Evolutionary conservation across 352 stramenopile species (phyloP), one percentile per base, ranked within the genome.

Genomic region (Pythium brassicae): DNA sequence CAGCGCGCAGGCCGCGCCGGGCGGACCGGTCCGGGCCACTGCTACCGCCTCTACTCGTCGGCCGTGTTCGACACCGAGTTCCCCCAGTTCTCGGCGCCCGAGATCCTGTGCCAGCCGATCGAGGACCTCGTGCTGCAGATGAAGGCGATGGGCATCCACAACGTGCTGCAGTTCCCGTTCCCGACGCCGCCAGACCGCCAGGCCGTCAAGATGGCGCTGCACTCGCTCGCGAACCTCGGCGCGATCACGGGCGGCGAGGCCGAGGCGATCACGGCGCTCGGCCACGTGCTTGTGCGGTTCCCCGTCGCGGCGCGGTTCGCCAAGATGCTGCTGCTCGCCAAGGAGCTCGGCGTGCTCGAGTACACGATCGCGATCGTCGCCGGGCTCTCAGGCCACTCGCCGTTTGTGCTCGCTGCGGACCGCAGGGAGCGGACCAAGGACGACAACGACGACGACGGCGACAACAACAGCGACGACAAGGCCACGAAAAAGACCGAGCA

Each of bases 41-140:
- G 96, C 59, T 99, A 99, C 63, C 87, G 97, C 22, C 70, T 99
- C 43, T 99, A 98, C 67, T 98, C 91, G 12, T 97, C 91, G 15
- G 95, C 90, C 15, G 92, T 99, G 48, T 99, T 96, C 69, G 82
- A 97, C 55, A 96, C 98, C 32, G 79, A 97, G 27, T 99, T 99
- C 66, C 68, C 80, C 25, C 75, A 94, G 54, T 97, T 96, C 55
- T 87, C 84, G 4, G 66, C 72, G 20, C 96, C 97, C 0, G 96
- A 99, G 69, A 91, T 94, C 50, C 53, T 92, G 25, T 83, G 81
- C 34, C 79, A 96, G 48, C 95, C 96, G 9, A 90, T 99, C 32
- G 96, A 99, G 58, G 96, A 98, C 70, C 76, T 99, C 20, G 85
- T 98, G 44, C 76, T 99, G 52, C 89, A 94, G 52, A 98, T 99